Evolutionary conservation across 345 rosid genomes (phyloP).

Genomic region (Chamaenerion angustifolium): DNA sequence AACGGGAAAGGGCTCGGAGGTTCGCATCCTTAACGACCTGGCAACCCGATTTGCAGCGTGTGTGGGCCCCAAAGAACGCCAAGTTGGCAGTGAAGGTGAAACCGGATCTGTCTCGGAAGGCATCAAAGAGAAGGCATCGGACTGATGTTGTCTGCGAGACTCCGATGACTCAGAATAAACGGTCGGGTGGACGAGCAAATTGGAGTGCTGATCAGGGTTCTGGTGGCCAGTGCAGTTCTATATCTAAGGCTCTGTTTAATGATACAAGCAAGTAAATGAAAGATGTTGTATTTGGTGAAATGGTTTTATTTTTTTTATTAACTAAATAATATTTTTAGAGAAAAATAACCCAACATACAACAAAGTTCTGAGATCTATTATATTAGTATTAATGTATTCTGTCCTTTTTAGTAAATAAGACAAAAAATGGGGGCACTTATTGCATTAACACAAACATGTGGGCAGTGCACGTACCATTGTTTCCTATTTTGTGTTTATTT

Average conservation of each 20-base stretch:
- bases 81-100: conserved; percentile 16
- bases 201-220: conserved; percentile 16
- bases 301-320: too few relatives aligned
- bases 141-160: conserved; percentile 72
- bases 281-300: too few relatives aligned
- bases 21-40: conserved; percentile 71
- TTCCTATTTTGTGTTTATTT: too few relatives aligned
- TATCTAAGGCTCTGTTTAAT: conserved; percentile 9
- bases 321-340: too few relatives aligned
- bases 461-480: too few relatives aligned
- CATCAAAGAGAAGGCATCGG: conserved; percentile 33
- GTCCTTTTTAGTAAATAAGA: too few relatives aligned
- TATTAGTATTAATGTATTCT: too few relatives aligned
- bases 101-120: conserved; percentile 23
- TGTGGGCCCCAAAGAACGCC: conserved; percentile 76
- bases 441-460: too few relatives aligned
- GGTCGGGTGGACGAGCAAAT: conserved; percentile 13
- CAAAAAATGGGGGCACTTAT: too few relatives aligned
- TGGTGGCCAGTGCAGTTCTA: conserved; percentile 1
- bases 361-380: too few relatives aligned
- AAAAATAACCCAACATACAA: too few relatives aligned
- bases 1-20: conserved; percentile 72
- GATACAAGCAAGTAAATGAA: neutral
- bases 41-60: conserved; percentile 78
- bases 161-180: conserved; percentile 43